Percentiles rank a stretch among this genome's conserved stretches.
Evolutionary conservation across 176 grass and related monocot genomes (phyloP).

Genomic region (Panicum miliaceum): DNA sequence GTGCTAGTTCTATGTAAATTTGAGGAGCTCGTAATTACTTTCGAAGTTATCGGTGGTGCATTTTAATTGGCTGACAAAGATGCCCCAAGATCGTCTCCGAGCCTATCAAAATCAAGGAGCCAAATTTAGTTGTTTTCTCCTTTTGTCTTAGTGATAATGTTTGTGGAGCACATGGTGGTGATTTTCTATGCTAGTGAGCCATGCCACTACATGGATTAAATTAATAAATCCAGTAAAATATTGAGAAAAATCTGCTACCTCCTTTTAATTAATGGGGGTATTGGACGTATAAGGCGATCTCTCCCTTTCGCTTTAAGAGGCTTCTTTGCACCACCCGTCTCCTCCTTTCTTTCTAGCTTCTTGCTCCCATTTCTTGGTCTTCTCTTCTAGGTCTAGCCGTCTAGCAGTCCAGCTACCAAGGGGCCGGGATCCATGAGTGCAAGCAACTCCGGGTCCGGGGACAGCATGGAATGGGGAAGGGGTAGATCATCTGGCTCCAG

Average conservation of each 20-base stretch:
- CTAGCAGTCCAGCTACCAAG: constrained; percentile 11
- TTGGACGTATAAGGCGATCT: constrained; percentile 50
- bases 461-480: constrained; percentile 64
- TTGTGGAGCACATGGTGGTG: constrained; percentile 33
- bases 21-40: neutral
- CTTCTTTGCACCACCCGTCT: constrained; percentile 44
- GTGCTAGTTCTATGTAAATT: neutral
- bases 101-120: constrained; percentile 14
- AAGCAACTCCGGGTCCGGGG: constrained; percentile 56
- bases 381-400: constrained; percentile 49
- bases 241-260: constrained; percentile 37
- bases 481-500: constrained; percentile 44
- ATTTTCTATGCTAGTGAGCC: constrained; percentile 27
- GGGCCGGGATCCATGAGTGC: constrained; percentile 51
- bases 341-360: constrained; percentile 20
- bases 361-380: constrained; percentile 37
- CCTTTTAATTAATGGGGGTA: constrained; percentile 45
- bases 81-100: neutral
- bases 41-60: constrained; percentile 1
- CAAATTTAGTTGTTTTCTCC: constrained; percentile 4
- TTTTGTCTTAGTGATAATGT: constrained; percentile 21
- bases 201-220: constrained; percentile 25
- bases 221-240: constrained; percentile 29
- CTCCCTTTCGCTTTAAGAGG: constrained; percentile 77
- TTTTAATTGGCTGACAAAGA: constrained; percentile 42